phyloP scores from a whole-genome alignment of 805 yeast genomes.

The Danielozyma ontarioensis region DNA sequence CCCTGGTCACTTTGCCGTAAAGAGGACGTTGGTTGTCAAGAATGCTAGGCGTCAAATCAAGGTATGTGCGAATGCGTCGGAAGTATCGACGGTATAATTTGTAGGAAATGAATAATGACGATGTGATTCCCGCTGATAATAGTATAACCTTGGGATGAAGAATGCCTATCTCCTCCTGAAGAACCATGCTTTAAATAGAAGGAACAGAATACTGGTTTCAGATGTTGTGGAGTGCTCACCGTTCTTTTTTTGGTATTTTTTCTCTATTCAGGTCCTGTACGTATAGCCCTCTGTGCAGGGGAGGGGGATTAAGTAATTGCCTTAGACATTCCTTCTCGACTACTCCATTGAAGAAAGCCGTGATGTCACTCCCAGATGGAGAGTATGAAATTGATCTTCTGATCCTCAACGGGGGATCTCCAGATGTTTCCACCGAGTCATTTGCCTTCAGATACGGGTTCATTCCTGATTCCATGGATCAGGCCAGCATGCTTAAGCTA shows the following conservation, averaged over 20 bases:
- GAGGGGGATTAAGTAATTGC: too few relatives aligned
- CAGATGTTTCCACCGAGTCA: neutral
- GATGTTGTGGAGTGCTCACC: too few relatives aligned
- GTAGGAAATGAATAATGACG: slow-evolving; percentile 22
- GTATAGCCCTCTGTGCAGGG: too few relatives aligned
- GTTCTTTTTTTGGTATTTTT: too few relatives aligned
- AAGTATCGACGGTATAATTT: slow-evolving; percentile 29
- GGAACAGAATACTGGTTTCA: too few relatives aligned
- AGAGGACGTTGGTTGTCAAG: slow-evolving; percentile 22
- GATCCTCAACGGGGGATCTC: slow-evolving; percentile 9
- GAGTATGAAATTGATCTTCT: slow-evolving; percentile 39
- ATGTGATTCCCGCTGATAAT: slow-evolving; percentile 30
- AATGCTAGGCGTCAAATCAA: slow-evolving; percentile 33
- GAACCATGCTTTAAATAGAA: too few relatives aligned
- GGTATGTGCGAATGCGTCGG: slow-evolving; percentile 28
- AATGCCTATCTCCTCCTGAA: slow-evolving; percentile 7
- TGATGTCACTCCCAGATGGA: slow-evolving; percentile 37
- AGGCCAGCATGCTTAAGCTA: slow-evolving; percentile 24
- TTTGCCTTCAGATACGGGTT: slow-evolving; percentile 36
- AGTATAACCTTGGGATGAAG: slow-evolving; percentile 36
- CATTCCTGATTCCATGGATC: slow-evolving; percentile 38
- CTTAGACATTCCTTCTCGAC: too few relatives aligned
- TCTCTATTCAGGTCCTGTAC: too few relatives aligned
- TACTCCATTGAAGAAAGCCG: too few relatives aligned
- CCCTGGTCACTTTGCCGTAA: slow-evolving; percentile 76